Base-by-base conservation (phyloP, 345 rosid genomes). In the Melaleuca alternifolia region DNA sequence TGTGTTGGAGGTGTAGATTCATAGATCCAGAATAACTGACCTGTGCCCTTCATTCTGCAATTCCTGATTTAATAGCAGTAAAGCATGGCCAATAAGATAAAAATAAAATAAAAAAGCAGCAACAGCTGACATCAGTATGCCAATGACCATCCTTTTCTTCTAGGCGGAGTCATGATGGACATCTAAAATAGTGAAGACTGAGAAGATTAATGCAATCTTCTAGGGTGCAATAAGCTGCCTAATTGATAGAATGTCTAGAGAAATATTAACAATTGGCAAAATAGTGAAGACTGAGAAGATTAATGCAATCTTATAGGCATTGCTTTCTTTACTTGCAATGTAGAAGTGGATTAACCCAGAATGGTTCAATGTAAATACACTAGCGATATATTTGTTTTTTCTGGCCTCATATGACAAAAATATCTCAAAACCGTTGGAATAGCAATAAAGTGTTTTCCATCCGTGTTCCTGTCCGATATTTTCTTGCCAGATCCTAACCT, bases 381-480 rank as follows among this genome's bases (percentile, higher is more conserved):
- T 26, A 24, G 65, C 65, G 30, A 6, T 26, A 57, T 26, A 26
- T 57, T n/a, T n/a, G n/a, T 30, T 57, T 57, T 57, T 26, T 57
- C 0, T 57, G 30, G 62, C 13, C 23, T 54, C 61, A 54, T 54
- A 54, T 54, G 61, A 54, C 21, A 54, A 54, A 0, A n/a, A n/a
- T n/a, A n/a, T n/a, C n/a, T n/a, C n/a, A n/a, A n/a, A n/a, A n/a
- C 18, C 84, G 83, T 4, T 90, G 90, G 3, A 61, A 13, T 50
- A 52, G 91, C 93, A 51, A 85, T 86, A n/a, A 90, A 92, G 46
- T 86, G 56, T 16, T 50, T 15, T 28, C 93, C 94, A 37, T 91
- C 90, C 92, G 92, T 5, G 88, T 77, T 15, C n/a, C n/a, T n/a
- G n/a, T n/a, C n/a, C n/a, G n/a, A n/a, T n/a, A n/a, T n/a, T n/a